Evolutionary conservation across 2,329 filamentous ascomycete species (phyloP), one percentile per base, ranked within the genome.

Genomic region (Hyphodiscus sp.): DNA sequence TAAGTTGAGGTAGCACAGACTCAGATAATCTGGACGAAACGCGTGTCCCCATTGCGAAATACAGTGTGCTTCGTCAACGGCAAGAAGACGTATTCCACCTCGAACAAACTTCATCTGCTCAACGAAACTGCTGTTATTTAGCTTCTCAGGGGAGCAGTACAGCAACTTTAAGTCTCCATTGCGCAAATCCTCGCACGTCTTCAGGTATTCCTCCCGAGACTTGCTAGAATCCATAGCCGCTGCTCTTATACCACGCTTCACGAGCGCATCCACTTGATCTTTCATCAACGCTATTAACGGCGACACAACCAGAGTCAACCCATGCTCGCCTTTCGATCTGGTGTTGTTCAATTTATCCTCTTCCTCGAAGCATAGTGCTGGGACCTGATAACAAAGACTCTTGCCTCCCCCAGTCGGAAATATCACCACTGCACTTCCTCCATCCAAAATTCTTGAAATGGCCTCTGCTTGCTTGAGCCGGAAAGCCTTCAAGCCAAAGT

Each of bases 81-180:
- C 80, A 20, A 83, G 66, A 4, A 84, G 66, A 2, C 81, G 74
- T 1, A 83, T 71, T 7, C 79, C 79, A 1, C 79, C 80, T 0
- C 73, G 73, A 0, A 81, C 74, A 13, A 73, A 65, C 44, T 76
- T 79, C 65, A 83, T 79, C 16, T 70, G 76, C 46, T 76, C 73
- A 6, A 83, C 73, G 47, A 38, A 83, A 0, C 74, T 75, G 60
- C 83, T 80, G 52, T 83, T 83, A 61, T 82, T 83, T 11, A 84
- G 69, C 7, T 79, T 71, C 63, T 84, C 81, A 0, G 81, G 81
- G 0, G 80, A 77, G 50, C 79, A 81, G 56, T 82, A 83, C 2
- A 84, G 65, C 1, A 84, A 62, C 2, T 78, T 75, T 8, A 83
- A 62, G 13, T 72, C 66, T 0, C 77, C 79, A 41, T 72, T 68